Base-by-base conservation (phyloP, 2,329 filamentous ascomycete species). In the Aspergillus tamarii region DNA sequence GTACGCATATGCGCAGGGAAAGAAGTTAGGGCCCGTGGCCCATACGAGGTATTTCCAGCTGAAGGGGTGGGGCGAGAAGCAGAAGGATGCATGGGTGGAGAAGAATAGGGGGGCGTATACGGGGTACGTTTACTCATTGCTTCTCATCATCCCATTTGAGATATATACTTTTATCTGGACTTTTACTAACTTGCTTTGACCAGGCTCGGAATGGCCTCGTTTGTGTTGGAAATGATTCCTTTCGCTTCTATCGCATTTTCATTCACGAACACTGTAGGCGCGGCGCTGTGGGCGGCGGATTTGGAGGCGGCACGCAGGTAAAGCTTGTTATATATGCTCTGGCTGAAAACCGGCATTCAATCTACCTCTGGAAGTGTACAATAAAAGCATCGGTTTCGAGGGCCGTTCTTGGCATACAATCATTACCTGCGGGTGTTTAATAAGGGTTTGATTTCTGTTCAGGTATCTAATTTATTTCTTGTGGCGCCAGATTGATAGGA, bases 271-370 rank as follows among this genome's bases (percentile, higher is more conserved):
- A 91, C 92, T 1, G 93, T 96, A 63, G 94, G 93, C 9, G 94
- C 94, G 60, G 94, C 94, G 9, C 81, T 98, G n/a, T 97, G 93
- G 93, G 94, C 94, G 46, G 91, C 92, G 21, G 93, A 96, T 76
- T 87, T 96, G 63, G 93, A 96, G 77, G 80, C 77, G 77, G 75
- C 9, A 76, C 80, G 60, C 4, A 58, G 71, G 61, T 75, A 71
- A 45, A 54, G 7, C 11, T 23, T 23, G 16, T 34, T 26, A 34
- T 36, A 19, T 39, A 26, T 39, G 16, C 4, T 9, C 21, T 14
- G 19, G 32, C 5, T 53, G 1, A 14, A 14, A 28, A 11, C 28
- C 21, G 2, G 34, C 21, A 21, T 54, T 36, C 6, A 6, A 23
- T 54, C 30, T 30, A 10, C 16, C 16, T 11, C 46, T 23, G 28